These are phyloP conservation scores for Pseudocohnilembus persalinus DNA, from an alignment of 169 alveolate species.

Conservation along the genomic window DNA sequence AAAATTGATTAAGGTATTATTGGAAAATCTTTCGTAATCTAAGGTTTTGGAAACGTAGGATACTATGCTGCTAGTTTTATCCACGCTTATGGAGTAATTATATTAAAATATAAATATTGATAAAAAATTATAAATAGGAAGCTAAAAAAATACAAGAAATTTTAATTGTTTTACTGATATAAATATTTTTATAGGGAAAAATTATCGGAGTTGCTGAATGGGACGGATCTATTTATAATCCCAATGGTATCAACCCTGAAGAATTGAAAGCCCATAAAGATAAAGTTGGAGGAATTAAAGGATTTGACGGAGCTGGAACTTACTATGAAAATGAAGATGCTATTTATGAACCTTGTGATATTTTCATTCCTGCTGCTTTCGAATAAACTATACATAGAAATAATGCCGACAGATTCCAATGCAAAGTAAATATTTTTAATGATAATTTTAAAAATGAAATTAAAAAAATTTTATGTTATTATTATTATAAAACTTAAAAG, in stretches of 20 bases:
- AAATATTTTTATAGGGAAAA: constrained; percentile 30
- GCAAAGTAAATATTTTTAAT: constrained; percentile 42
- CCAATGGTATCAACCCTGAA: constrained; percentile 60
- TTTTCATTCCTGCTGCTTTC: constrained; percentile 63
- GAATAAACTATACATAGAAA: constrained; percentile 48
- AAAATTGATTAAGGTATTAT: constrained; percentile 52
- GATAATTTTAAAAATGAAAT: too few relatives aligned
- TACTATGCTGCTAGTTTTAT: constrained; percentile 60
- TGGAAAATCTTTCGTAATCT: constrained; percentile 54
- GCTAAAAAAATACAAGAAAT: not conserved
- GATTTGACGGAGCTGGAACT: constrained; percentile 51
- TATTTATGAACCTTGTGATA: constrained; percentile 56
- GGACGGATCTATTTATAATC: constrained; percentile 54
- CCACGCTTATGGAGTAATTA: constrained; percentile 40
- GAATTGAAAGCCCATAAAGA: constrained; percentile 39
- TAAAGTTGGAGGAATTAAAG: constrained; percentile 44
- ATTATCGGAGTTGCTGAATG: constrained; percentile 59
- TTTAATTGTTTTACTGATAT: too few relatives aligned
- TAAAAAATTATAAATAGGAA: not conserved
- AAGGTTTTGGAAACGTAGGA: constrained; percentile 79
- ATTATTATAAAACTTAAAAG: too few relatives aligned
- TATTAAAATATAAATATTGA: too few relatives aligned
- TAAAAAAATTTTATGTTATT: too few relatives aligned
- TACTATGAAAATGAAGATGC: constrained; percentile 38
- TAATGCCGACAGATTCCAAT: constrained; percentile 58